phyloP scores from a whole-genome alignment of 73 alveolate genomes.

The Paramecium primaurelia region DNA sequence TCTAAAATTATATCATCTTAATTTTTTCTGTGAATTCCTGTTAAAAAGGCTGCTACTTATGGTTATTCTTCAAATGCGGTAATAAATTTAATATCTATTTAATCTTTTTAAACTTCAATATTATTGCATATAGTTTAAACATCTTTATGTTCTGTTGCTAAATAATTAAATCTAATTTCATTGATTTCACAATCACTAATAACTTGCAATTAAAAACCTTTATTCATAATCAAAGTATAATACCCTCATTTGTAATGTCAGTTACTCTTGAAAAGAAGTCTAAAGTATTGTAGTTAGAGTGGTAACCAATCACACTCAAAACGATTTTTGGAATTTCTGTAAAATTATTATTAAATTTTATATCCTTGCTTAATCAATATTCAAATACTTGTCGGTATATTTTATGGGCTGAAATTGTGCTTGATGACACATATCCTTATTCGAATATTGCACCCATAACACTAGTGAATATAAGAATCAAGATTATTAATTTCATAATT shows the following conservation, averaged over 20 bases:
- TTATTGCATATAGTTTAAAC: background rate
- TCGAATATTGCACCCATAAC: background rate
- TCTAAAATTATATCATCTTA: background rate
- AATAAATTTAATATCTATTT: background rate
- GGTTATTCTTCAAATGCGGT: background rate
- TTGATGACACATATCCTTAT: background rate
- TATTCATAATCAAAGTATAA: background rate
- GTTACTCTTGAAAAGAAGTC: slow-evolving; percentile 31
- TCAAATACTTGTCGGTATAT: background rate
- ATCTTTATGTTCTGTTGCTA: background rate
- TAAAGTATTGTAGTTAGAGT: background rate
- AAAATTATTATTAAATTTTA: background rate
- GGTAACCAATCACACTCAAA: background rate
- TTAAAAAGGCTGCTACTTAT: background rate
- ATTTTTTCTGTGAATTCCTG: background rate
- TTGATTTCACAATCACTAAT: background rate
- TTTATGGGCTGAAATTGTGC: background rate
- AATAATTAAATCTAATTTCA: background rate
- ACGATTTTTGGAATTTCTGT: background rate
- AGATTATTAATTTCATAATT: background rate
- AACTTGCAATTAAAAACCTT: background rate
- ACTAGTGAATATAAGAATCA: background rate
- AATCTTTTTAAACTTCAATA: background rate
- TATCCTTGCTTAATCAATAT: background rate
- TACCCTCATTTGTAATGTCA: background rate